These are phyloP conservation scores for Spergularia azorica DNA, from an alignment of 179 eudicot species.

Conservation along the genomic window DNA sequence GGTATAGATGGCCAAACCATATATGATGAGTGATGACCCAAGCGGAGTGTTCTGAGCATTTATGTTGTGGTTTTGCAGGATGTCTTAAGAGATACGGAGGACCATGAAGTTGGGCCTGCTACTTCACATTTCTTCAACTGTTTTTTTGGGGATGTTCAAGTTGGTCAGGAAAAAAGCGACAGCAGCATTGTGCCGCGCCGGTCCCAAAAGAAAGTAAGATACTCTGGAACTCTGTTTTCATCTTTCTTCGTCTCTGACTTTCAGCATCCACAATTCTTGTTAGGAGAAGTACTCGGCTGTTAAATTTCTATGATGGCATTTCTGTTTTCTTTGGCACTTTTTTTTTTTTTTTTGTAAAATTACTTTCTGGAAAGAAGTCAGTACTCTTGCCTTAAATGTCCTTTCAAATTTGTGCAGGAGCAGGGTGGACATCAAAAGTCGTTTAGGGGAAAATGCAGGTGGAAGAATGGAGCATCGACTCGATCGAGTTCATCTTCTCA, in stretches of 20 bases:
- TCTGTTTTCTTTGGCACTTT: not conserved
- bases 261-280: not conserved
- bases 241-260: not conserved
- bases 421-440: conserved; percentile 53
- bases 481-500: conserved; percentile 46
- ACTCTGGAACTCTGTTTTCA: not conserved
- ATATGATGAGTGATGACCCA: not conserved
- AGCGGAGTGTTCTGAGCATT: not conserved
- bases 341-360: not conserved
- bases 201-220: conserved; percentile 66
- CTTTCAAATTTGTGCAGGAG: conserved; percentile 41
- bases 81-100: conserved; percentile 75
- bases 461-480: conserved; percentile 44
- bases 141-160: conserved; percentile 69
- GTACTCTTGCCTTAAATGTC: too few species aligned
- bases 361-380: not conserved
- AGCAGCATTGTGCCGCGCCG: conserved; percentile 37
- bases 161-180: conserved; percentile 42
- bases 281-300: not conserved
- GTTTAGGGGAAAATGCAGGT: conserved; percentile 51
- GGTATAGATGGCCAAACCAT: not conserved
- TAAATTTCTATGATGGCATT: not conserved
- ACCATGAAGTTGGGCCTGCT: conserved; percentile 81
- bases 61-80: conserved; percentile 49
- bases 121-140: conserved; percentile 83